Evolutionary conservation across 2,329 filamentous ascomycete species (phyloP), one percentile per base, ranked within the genome.

Genomic region (Cercospora zeina): DNA sequence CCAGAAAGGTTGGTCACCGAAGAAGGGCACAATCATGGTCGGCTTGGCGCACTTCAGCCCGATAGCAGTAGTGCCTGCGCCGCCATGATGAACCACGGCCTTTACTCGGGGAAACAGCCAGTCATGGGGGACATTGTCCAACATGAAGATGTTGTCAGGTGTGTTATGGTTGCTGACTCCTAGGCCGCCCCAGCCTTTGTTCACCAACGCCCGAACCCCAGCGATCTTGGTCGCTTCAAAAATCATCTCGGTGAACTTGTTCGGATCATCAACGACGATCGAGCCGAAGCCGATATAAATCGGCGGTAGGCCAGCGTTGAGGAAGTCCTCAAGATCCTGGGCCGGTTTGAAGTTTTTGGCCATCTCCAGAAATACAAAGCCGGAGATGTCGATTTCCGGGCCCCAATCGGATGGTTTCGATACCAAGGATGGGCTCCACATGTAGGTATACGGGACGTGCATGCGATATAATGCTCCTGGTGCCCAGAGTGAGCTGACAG

Each of bases 1-100:
- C 89, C 89, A 92, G 71, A 92, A 92, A 54, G 87, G 83, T 73
- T 92, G 89, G 70, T 92, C 89, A 2, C 89, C 89, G 67, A 92
- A 92, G 76, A 92, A 92, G 0, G 89, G 89, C 1, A 92, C 87
- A 27, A 91, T 83, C 84, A 91, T 88, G 4, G 87, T 90, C 0
- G 89, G 89, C 68, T 83, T 85, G 3, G 83, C 89, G 65, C 83
- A 88, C 72, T 89, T 89, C 33, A 92, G 78, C 1, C 88, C 88
- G 51, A 89, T 89, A 1, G 89, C 89, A 0, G 88, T 90, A 0
- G 89, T 92, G 1, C 89, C 89, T 0, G 89, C 89, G 11, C 89
- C 89, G n/a, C 89, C 89, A 65, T 91, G 89, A 64, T 90, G 89
- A 1, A 91, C 84, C 3, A 87, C 87, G 0, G 85, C 87, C 49